Evolutionary conservation across 768 basidiomycete species (phyloP).

Genomic region (Amanita subjunquillea): DNA sequence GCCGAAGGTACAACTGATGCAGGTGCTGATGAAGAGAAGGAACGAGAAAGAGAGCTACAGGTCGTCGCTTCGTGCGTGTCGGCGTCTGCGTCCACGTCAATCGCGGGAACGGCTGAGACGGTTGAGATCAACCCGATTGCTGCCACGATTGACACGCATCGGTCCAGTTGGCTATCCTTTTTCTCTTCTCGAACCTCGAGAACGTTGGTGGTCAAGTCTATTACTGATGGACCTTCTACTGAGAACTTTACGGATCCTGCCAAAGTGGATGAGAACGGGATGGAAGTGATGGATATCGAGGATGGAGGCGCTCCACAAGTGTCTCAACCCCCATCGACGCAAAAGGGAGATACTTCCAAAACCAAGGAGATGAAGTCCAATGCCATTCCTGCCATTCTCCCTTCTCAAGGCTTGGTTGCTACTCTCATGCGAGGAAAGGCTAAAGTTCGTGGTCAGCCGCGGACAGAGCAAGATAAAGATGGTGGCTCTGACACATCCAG

Average conservation of each 20-base stretch:
- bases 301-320: constrained; percentile 29
- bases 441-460: not conserved
- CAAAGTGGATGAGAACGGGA: constrained; percentile 42
- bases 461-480: not conserved
- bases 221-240: constrained; percentile 26
- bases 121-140: constrained; percentile 40
- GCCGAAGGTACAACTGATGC: not conserved
- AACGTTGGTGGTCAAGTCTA: constrained; percentile 38
- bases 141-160: constrained; percentile 36
- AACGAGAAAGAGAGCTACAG: no score
- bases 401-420: constrained; percentile 2
- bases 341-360: constrained; percentile 8
- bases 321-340: not conserved
- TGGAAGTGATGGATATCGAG: constrained; percentile 77
- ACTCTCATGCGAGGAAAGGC: constrained; percentile 2
- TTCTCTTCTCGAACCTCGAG: constrained; percentile 31
- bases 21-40: no score
- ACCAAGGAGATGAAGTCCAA: constrained; percentile 1
- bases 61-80: not conserved
- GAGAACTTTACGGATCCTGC: constrained; percentile 8
- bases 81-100: constrained; percentile 9
- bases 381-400: not conserved
- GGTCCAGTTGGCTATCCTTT: constrained; percentile 44
- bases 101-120: constrained; percentile 1
- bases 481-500: constrained; percentile 1